Evolutionary conservation across 202 grass and related monocot genomes (phyloP), one percentile per base, ranked within the genome.

Genomic region (Schoenoplectus triqueter): DNA sequence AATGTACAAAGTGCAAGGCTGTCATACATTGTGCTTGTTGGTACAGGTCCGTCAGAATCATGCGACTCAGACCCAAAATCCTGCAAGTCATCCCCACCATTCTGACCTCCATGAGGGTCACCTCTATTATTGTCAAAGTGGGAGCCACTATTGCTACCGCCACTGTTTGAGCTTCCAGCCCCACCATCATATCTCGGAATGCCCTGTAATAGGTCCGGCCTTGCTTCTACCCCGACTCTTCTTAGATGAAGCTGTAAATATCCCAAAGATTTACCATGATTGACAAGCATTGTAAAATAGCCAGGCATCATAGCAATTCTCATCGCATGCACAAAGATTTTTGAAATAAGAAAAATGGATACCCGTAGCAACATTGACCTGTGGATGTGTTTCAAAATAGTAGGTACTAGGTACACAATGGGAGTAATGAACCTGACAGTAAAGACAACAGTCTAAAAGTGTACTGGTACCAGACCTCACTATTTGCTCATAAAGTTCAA

Each of bases 161-260:
- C 66, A 42, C 48, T 71, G 10, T 73, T 89, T 10, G 92, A 92
- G 62, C 82, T 85, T 18, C 91, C 91, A 44, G 89, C 84, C 48
- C 81, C 87, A 64, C 81, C 92, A 84, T 89, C 86, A 39, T 85
- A 74, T 49, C 22, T 78, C 39, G 90, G 85, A 82, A 89, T 86
- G 15, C 89, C 91, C 86, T 91, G 89, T 55, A 89, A 78, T 18
- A 92, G 81, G 68, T 90, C 91, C 80, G 88, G 87, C 75, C 89
- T 95, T 74, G 92, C 91, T 92, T 95, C 92, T 69, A 98, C 91
- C 73, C 92, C 95, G 82, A 93, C 92, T 69, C 88, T 89, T 70
- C 95, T 98, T 85, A 98, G 69, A 92, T 98, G 95, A 87, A 98
- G 91, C 95, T 98, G 90, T 21, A 56, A 87, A 64, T 80, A 18